Base-by-base conservation (phyloP, 768 basidiomycete species). In the Amanita muscaria region DNA sequence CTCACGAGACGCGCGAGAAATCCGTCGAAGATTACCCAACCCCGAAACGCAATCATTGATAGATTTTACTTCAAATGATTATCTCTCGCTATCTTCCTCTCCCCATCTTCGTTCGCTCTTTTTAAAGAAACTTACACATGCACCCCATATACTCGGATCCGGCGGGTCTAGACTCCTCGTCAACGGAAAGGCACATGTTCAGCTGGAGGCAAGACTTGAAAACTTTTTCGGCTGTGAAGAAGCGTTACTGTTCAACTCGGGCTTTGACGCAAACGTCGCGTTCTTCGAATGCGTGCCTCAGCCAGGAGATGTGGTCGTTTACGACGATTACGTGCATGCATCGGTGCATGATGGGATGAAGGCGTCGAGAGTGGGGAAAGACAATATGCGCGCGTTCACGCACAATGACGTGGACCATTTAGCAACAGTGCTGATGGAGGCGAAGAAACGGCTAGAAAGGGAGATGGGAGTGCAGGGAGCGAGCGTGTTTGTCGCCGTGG, bases 1-100 rank as follows among this genome's bases (percentile, higher is more conserved):
- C 2, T 83, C 85, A 16, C 76, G 88, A 33, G 76, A 81, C 12
- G 60, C 70, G 24, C 74, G 83, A n/a, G 59, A 65, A 49, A 86
- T 88, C 56, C 71, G 79, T n/a, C 76, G 87, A 31, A 67, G 73
- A 18, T 75, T 91, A 1, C 83, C 86, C 4, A 67, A 77, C 46
- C 72, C 73, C 0, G 59, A 61, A 33, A 61, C 72, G 15, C 59
- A 72, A 25, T 60, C 65, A 5, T 50, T 69, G 18, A 64, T 73
- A 42, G 87, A 91, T 57, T 89, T 90, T 60, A 83, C 74, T n/a
- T 86, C 89, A 2, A 96, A 94, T 61, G 90, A 96, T 62, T 96
- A 93, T 63, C 83, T 96, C 42, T 90, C 89, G 0, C 72, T 96
- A 19, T 68, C 90, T 1, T 60, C 66, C 15, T 87, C 80, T 2